Evolutionary conservation across 768 basidiomycete species (phyloP).

Genomic region (Naganishia friedmannii): DNA sequence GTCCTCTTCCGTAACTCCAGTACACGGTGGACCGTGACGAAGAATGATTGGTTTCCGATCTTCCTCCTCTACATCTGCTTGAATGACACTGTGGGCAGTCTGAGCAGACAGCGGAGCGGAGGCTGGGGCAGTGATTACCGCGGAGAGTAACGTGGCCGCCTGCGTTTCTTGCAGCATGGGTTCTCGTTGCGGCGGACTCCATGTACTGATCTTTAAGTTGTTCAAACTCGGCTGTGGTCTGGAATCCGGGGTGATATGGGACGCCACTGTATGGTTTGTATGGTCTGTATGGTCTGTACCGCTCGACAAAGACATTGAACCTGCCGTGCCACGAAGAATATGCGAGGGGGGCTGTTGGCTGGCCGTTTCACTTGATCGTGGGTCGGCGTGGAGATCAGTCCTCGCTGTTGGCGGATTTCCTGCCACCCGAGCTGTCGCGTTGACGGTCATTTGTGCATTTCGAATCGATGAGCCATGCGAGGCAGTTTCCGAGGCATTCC

Average conservation of each 20-base stretch:
- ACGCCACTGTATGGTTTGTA: too few relatives aligned
- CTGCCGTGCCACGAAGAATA: neutral
- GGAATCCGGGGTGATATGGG: too few relatives aligned
- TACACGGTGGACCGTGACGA: neutral
- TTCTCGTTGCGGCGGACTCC: too few relatives aligned
- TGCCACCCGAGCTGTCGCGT: neutral
- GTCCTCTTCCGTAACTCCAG: neutral
- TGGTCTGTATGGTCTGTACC: neutral
- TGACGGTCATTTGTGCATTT: neutral
- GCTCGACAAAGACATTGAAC: neutral
- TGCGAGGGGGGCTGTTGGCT: neutral
- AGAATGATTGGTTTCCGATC: neutral
- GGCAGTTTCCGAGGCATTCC: neutral
- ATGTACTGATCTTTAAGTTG: too few relatives aligned
- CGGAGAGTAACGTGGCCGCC: too few relatives aligned
- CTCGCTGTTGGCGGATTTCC: neutral
- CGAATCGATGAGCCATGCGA: neutral
- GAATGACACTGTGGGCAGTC: too few relatives aligned
- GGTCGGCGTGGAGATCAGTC: neutral
- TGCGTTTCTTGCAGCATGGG: neutral
- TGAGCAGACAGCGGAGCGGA: too few relatives aligned
- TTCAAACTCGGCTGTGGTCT: too few relatives aligned
- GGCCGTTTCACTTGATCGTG: neutral
- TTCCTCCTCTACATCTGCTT: neutral
- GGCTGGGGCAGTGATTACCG: too few relatives aligned